Percentiles rank a stretch among this genome's conserved stretches.
Evolutionary conservation across 139 green algal species (phyloP).

Genomic region (Cymbomonas tetramitiformis): DNA sequence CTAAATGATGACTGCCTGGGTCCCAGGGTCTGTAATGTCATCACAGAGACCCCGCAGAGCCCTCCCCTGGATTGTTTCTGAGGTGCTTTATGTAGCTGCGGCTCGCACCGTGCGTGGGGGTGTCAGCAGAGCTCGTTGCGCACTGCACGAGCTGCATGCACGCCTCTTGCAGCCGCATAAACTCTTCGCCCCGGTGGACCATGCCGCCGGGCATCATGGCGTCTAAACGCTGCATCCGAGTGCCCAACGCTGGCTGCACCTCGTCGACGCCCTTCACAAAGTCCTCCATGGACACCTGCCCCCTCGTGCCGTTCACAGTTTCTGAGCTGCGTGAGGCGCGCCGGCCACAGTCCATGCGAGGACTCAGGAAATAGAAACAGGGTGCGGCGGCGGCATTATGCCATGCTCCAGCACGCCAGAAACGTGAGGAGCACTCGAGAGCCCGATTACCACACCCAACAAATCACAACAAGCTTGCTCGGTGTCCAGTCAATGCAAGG

Average conservation of each 20-base stretch:
- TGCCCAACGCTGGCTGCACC: slow-evolving; percentile 6
- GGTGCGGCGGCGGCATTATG: not conserved
- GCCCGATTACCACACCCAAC: too few species aligned
- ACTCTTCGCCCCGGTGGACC: not conserved
- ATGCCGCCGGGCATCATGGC: slow-evolving; percentile 5
- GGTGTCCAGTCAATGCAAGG: too few species aligned
- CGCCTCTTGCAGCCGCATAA: not conserved
- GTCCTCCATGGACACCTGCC: slow-evolving; percentile 16
- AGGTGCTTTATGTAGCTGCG: not conserved
- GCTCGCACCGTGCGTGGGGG: not conserved
- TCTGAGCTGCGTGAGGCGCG: not conserved
- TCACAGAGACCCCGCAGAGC: not conserved
- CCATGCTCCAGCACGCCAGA: too few species aligned
- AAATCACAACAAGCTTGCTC: too few species aligned
- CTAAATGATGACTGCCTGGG: not conserved
- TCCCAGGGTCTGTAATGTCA: not conserved
- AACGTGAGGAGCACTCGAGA: too few species aligned
- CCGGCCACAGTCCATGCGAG: not conserved
- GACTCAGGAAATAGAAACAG: not conserved
- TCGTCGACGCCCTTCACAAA: slow-evolving; percentile 10
- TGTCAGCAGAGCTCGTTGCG: not conserved
- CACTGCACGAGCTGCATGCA: not conserved
- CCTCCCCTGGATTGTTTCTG: not conserved
- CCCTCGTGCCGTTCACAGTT: not conserved
- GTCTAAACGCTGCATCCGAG: not conserved